Evolutionary conservation across 108 stramenopile species (phyloP).

Genomic region (Skeletonema potamos): DNA sequence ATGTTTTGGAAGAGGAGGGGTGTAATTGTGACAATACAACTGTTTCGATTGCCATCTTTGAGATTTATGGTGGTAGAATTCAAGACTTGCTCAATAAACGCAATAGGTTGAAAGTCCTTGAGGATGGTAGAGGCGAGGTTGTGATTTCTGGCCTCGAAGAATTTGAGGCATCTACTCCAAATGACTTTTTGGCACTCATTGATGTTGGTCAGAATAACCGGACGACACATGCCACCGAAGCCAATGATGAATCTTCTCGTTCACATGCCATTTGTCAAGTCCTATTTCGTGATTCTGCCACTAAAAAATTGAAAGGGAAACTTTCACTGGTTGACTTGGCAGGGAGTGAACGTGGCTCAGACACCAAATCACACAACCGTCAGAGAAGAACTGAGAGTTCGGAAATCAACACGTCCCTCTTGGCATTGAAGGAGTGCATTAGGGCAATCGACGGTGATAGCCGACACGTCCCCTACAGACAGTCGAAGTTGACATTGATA

Average conservation of each 20-base stretch:
- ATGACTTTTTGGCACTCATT: slow-evolving; percentile 81
- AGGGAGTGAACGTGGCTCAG: slow-evolving; percentile 93
- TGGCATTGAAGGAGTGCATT: slow-evolving; percentile 98
- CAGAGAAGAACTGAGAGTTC: slow-evolving; percentile 93
- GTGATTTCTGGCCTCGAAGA: slow-evolving; percentile 89
- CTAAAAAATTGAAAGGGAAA: slow-evolving; percentile 78
- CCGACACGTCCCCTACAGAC: slow-evolving; percentile 97
- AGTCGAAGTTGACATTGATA: slow-evolving; percentile 96
- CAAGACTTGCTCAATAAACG: slow-evolving; percentile 95
- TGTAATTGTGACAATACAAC: slow-evolving; percentile 51
- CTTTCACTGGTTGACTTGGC: slow-evolving; percentile 96
- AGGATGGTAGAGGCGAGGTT: slow-evolving; percentile 97
- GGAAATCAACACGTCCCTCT: slow-evolving; percentile 96
- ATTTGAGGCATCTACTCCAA: slow-evolving; percentile 67
- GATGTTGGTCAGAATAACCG: slow-evolving; percentile 85
- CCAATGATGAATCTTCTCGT: slow-evolving; percentile 88
- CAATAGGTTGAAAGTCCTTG: slow-evolving; percentile 86
- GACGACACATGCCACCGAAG: slow-evolving; percentile 97
- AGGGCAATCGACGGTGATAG: slow-evolving; percentile 83
- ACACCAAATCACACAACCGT: slow-evolving; percentile 95
- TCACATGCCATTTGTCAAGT: slow-evolving; percentile 99
- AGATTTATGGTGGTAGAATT: slow-evolving; percentile 97
- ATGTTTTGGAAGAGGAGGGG: slow-evolving; percentile 17
- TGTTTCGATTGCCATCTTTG: slow-evolving; percentile 88
- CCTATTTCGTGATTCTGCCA: slow-evolving; percentile 61